Evolutionary conservation across 2,329 filamentous ascomycete species (phyloP), one percentile per base, ranked within the genome.

Genomic region (Dactylellina cionopaga): DNA sequence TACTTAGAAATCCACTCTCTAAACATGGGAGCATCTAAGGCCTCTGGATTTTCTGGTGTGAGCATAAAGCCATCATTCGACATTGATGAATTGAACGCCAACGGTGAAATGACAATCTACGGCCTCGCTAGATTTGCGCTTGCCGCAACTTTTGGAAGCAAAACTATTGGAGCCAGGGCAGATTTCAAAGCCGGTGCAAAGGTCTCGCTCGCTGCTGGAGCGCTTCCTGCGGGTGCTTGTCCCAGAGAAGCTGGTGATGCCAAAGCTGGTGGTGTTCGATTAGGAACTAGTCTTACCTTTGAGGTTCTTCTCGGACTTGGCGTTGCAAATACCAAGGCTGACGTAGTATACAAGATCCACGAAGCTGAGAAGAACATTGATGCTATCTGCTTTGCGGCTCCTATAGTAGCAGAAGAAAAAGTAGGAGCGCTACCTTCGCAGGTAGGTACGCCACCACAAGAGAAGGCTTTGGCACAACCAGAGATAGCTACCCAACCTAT

Each of bases 151-250:
- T 56, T 46, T 5, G 47, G 29, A 10, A 47, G 29, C 6, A 39
- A 56, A 31, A 55, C 51, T 6, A 13, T 46, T 7, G 62, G 62
- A 15, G 37, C 27, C 24, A 29, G 62, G 4, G 35, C 31, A 17
- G 62, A 66, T n/a, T 56, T 66, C 43, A 56, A 56, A 25, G 22
- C 49, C 19, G 39, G 39, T 19, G 25, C 51, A 4, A 56, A 49
- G 19, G 43, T 24, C 46, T 5, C 46, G 19, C 27, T 66, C 15
- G 27, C 43, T 35, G 62, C 51, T n/a, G 62, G 62, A 22, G 11
- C 31, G 7, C 33, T 66, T 15, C 5, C 47, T 1, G 51, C 54
- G 0, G 51, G 27, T 35, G 51, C 37, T 13, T 66, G 62, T 27
- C 62, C 62, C 9, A 46, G 41, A 6, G 43, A 47, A 39, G 43